These are phyloP conservation scores for Ogataea nitratoaversa DNA, from an alignment of 805 yeast species.

Conservation along the genomic window DNA sequence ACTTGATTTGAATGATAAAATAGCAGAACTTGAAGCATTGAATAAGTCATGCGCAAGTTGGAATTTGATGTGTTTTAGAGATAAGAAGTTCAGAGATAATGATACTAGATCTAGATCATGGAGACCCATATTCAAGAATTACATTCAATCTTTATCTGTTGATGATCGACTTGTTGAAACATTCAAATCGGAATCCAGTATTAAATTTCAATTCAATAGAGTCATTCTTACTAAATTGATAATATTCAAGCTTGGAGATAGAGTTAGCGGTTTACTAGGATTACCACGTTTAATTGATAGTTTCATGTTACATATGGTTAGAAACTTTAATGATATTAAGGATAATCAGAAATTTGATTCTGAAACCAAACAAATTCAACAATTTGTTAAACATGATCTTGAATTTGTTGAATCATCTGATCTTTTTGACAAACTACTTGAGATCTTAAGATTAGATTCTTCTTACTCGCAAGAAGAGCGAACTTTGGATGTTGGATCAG, in stretches of 20 bases:
- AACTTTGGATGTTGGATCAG: constrained; percentile 3
- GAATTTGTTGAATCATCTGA: constrained; percentile 19
- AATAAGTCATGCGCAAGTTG: constrained; percentile 12
- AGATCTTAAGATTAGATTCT: constrained; percentile 15
- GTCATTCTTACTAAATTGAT: constrained; percentile 18
- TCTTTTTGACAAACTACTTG: constrained; percentile 20
- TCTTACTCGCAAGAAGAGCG: constrained; percentile 1
- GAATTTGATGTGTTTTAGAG: constrained; percentile 1
- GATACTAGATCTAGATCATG: constrained; percentile 6
- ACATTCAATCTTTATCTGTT: constrained; percentile 11
- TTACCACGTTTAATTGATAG: constrained; percentile 13
- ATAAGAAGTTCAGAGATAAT: background rate
- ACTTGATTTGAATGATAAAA: constrained; percentile 10
- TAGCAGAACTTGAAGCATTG: constrained; percentile 8
- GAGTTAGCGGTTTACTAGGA: constrained; percentile 8
- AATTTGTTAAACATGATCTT: constrained; percentile 20
- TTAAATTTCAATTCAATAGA: constrained; percentile 24
- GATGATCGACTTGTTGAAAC: constrained; percentile 10
- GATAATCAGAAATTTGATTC: constrained; percentile 6
- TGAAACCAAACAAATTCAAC: constrained; percentile 14
- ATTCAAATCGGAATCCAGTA: constrained; percentile 12
- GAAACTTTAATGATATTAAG: constrained; percentile 10
- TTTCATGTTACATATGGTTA: constrained; percentile 14
- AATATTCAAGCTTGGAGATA: constrained; percentile 13
- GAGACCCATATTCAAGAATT: constrained; percentile 12